phyloP scores from a whole-genome alignment of 169 alveolate species.

The Blepharisma undulans region DNA sequence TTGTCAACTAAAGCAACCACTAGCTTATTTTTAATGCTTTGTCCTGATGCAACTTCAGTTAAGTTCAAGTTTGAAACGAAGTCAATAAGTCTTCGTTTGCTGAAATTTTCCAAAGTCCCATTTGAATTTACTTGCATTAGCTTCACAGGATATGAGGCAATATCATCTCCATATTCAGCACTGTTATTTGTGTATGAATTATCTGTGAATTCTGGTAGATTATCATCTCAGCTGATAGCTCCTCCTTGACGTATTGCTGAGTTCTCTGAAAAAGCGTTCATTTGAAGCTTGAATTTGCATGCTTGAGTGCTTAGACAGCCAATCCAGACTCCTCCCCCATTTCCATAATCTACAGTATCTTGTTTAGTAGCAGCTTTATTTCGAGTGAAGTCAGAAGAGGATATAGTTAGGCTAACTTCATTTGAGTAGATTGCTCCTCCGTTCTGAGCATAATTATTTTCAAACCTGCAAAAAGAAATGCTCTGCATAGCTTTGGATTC shows the following conservation, averaged over 20 bases:
- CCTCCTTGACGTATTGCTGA: not conserved
- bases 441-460: not conserved
- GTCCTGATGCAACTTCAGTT: not conserved
- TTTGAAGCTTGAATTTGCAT: not conserved
- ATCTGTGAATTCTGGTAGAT: not conserved
- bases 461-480: not conserved
- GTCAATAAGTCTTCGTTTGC: not conserved
- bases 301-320: no score
- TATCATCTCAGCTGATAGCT: not conserved
- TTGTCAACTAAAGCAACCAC: constrained; percentile 11
- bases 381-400: not conserved
- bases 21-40: not conserved
- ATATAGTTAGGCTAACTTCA: not conserved
- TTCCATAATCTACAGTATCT: not conserved
- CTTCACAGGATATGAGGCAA: not conserved
- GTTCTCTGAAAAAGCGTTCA: not conserved
- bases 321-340: not conserved
- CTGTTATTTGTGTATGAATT: not conserved
- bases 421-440: constrained; percentile 20
- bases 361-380: not conserved
- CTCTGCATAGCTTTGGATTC: not conserved
- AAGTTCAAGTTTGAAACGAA: not conserved
- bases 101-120: not conserved
- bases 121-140: not conserved
- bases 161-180: constrained; percentile 11